Conservation (phyloP, 495 filamentous ascomycete genomes). For the Jackrogersella minutella region DNA sequence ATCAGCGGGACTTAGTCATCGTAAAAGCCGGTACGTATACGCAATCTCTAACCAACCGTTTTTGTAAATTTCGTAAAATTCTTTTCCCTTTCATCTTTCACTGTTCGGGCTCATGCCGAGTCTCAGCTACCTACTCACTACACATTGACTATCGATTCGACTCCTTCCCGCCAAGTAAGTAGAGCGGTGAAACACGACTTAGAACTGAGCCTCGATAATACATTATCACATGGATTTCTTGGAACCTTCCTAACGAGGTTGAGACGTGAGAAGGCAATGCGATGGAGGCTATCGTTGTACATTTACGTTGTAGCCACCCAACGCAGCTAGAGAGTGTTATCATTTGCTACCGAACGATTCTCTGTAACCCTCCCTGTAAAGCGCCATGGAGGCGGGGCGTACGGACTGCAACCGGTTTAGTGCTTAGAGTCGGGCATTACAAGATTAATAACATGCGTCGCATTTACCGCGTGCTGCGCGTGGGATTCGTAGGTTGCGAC, state of each 20-base stretch:
- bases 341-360: neutral
- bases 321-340: neutral
- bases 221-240: neutral
- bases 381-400: neutral
- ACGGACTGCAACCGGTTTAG: neutral
- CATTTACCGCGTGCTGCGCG: neutral
- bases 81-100: neutral
- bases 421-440: neutral
- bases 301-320: neutral
- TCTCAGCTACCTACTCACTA: neutral
- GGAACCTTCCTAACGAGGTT: neutral
- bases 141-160: neutral
- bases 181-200: neutral
- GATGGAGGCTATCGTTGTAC: neutral
- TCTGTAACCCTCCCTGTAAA: neutral
- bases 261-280: constrained; percentile 1
- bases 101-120: neutral
- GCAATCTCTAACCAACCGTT: too few species aligned
- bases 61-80: neutral
- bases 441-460: constrained; percentile 4
- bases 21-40: too few species aligned
- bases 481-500: neutral
- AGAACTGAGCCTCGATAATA: neutral
- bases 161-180: neutral
- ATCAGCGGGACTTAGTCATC: neutral